These are phyloP conservation scores for Rubus idaeus DNA, from an alignment of 306 rosid genomes.

Conservation along the genomic window DNA sequence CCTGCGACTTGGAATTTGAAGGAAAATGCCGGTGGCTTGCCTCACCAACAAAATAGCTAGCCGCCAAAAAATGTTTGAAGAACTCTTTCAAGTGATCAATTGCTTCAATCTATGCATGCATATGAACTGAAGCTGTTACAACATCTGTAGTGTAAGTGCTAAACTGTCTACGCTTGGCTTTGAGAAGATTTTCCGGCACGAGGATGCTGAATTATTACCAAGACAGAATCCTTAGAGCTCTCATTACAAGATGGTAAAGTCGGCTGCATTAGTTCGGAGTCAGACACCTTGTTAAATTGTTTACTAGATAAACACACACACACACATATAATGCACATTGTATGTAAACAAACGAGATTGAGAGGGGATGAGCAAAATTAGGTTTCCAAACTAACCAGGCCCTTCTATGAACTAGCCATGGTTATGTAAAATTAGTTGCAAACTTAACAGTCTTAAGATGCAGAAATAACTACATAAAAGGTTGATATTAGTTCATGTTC, in stretches of 20 bases:
- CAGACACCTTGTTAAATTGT: conserved; percentile 6
- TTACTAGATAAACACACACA: neutral
- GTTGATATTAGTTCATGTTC: neutral
- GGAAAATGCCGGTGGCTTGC: neutral
- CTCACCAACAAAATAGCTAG: neutral
- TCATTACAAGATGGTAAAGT: conserved; percentile 41
- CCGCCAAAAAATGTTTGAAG: conserved; percentile 1
- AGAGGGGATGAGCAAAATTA: neutral
- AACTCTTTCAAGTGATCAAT: neutral
- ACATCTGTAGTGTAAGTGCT: conserved; percentile 19
- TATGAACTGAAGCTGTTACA: neutral
- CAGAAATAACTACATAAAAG: neutral
- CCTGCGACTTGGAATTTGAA: neutral
- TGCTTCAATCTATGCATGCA: neutral
- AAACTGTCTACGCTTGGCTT: conserved; percentile 6
- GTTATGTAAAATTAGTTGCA: neutral
- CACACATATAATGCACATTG: neutral
- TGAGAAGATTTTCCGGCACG: conserved; percentile 35
- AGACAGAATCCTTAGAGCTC: conserved; percentile 52
- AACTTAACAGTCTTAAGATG: neutral
- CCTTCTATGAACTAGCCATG: neutral
- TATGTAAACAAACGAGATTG: neutral
- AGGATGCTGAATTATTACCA: conserved; percentile 87
- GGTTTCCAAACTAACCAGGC: neutral
- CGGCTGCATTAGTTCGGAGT: conserved; percentile 48